These are phyloP conservation scores for Fusarium sp. DNA, from an alignment of 2,329 filamentous ascomycete species.

Conservation along the genomic window DNA sequence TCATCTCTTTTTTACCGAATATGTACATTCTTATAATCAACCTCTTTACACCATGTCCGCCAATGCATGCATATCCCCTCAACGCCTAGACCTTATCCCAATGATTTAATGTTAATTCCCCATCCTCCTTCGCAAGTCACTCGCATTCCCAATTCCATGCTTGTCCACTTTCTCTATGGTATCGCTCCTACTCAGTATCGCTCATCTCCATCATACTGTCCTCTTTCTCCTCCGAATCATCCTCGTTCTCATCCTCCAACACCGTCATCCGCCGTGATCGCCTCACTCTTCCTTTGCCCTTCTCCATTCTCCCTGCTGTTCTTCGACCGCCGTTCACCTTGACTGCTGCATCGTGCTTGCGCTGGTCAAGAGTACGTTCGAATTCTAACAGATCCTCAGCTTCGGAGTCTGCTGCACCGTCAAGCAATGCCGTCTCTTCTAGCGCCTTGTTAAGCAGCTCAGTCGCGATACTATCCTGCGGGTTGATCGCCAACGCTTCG, in stretches of 20 bases:
- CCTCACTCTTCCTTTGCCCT: slow-evolving; percentile 61
- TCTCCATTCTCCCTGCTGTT: slow-evolving; percentile 49
- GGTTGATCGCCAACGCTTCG: slow-evolving; percentile 82
- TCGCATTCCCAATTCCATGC: slow-evolving; percentile 16
- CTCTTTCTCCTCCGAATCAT: slow-evolving; percentile 54
- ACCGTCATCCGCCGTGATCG: slow-evolving; percentile 50
- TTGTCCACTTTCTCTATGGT: slow-evolving; percentile 1
- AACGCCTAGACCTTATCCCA: slow-evolving; percentile 38
- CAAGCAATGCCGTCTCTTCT: slow-evolving; percentile 67
- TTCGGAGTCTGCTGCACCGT: slow-evolving; percentile 61
- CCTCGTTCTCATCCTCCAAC: slow-evolving; percentile 50
- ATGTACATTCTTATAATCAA: slow-evolving; percentile 1
- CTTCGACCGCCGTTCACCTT: slow-evolving; percentile 52
- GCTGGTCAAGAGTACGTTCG: slow-evolving; percentile 64
- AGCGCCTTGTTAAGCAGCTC: slow-evolving; percentile 81
- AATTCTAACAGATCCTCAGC: slow-evolving; percentile 63
- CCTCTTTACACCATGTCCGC: background rate
- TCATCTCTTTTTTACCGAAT: background rate
- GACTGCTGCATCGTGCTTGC: slow-evolving; percentile 59
- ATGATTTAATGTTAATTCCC: slow-evolving; percentile 13
- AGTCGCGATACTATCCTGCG: slow-evolving; percentile 84
- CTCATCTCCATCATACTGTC: slow-evolving; percentile 69
- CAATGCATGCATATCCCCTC: slow-evolving; percentile 21
- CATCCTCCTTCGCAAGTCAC: background rate
- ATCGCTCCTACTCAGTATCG: slow-evolving; percentile 60